Evolutionary conservation across 495 filamentous ascomycete species (phyloP).

Genomic region (Penicillium maclennaniae): DNA sequence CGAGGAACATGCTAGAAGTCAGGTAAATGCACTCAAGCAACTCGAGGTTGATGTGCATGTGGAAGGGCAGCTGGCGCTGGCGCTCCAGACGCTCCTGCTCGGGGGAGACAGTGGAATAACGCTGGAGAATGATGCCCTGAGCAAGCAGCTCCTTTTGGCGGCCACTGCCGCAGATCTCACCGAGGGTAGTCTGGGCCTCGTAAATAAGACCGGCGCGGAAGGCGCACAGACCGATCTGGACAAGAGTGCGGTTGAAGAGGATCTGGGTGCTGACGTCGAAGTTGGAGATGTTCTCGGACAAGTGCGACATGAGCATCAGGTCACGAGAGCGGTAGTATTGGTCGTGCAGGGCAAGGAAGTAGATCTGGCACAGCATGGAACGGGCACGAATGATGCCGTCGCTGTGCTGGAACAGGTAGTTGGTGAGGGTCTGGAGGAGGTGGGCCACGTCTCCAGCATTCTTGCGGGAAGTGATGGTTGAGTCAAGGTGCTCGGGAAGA

Average conservation of each 20-base stretch:
- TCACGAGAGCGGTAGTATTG: slow-evolving; percentile 96
- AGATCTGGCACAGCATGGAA: slow-evolving; percentile 97
- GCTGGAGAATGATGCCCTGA: slow-evolving; percentile 96
- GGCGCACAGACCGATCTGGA: slow-evolving; percentile 96
- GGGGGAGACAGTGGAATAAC: slow-evolving; percentile 88
- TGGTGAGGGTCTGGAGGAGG: slow-evolving; percentile 85
- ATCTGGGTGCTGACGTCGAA: slow-evolving; percentile 98
- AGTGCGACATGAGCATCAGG: slow-evolving; percentile 99
- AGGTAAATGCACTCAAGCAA: slow-evolving; percentile 97
- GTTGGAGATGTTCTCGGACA: slow-evolving; percentile 90
- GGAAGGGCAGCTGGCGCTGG: slow-evolving; percentile 95
- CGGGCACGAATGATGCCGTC: slow-evolving; percentile 93
- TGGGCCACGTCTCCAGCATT: slow-evolving; percentile 58
- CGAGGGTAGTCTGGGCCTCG: slow-evolving; percentile 92
- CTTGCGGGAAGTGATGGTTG: slow-evolving; percentile 70
- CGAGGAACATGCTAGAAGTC: slow-evolving; percentile 96
- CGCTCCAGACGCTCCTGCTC: slow-evolving; percentile 96
- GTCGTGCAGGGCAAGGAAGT: slow-evolving; percentile 95
- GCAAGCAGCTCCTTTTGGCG: slow-evolving; percentile 96
- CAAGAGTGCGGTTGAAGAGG: slow-evolving; percentile 95
- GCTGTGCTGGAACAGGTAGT: slow-evolving; percentile 88
- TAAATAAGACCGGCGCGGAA: slow-evolving; percentile 97
- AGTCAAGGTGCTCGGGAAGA: slow-evolving; percentile 67
- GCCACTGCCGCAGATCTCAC: slow-evolving; percentile 96
- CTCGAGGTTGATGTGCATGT: slow-evolving; percentile 99